Percentiles rank a stretch among this genome's conserved stretches.
phyloP scores from a whole-genome alignment of 2,329 filamentous ascomycete genomes.

The Septoria linicola region DNA sequence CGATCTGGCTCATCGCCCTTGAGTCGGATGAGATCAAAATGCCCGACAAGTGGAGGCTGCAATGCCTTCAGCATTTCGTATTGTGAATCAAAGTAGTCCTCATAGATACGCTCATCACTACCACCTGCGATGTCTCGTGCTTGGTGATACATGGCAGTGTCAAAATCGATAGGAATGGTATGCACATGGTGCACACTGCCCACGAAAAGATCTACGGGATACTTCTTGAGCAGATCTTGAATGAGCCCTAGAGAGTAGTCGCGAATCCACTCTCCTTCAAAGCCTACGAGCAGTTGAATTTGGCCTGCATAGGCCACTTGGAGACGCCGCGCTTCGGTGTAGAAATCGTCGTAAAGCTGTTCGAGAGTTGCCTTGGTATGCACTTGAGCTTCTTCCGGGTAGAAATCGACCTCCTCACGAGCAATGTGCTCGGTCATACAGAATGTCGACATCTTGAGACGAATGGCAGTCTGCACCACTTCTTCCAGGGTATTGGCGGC shows the following conservation, averaged over 20 bases:
- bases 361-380: constrained; percentile 49
- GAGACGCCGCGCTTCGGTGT: constrained; percentile 71
- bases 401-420: constrained; percentile 73
- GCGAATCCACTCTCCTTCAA: constrained; percentile 92
- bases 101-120: constrained; percentile 71
- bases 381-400: constrained; percentile 71
- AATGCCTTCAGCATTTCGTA: constrained; percentile 72
- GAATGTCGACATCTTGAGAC: constrained; percentile 75
- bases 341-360: constrained; percentile 66
- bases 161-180: constrained; percentile 85
- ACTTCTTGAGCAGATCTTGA: constrained; percentile 55
- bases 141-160: constrained; percentile 62
- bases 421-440: constrained; percentile 96
- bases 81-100: constrained; percentile 86
- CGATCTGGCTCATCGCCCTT: constrained; percentile 68
- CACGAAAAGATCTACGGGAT: constrained; percentile 82
- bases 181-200: constrained; percentile 90
- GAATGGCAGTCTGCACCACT: constrained; percentile 75
- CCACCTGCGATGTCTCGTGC: constrained; percentile 60
- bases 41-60: constrained; percentile 76
- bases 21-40: constrained; percentile 89
- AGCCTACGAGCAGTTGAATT: constrained; percentile 81
- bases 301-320: constrained; percentile 65
- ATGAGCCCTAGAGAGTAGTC: constrained; percentile 63
- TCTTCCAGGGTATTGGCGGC: constrained; percentile 82